Base-by-base conservation (phyloP, 306 rosid genomes). In the Myrica gale region DNA sequence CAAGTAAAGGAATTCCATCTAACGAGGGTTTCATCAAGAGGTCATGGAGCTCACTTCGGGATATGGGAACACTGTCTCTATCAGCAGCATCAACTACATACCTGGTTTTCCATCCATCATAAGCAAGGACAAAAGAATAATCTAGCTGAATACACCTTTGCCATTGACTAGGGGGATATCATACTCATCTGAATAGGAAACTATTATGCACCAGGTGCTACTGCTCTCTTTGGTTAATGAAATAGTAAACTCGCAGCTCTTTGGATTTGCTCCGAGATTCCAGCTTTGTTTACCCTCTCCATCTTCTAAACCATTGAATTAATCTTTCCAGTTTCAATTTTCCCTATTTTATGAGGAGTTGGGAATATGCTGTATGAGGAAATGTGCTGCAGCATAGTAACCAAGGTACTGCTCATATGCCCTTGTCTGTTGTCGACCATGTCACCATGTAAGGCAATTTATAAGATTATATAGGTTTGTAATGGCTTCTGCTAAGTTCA, bases 71-170 rank as follows among this genome's bases (percentile, higher is more conserved):
- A 46, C 91, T 88, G 82, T 95, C 97, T 85, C 98, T 88, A 70
- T 95, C 97, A 55, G 97, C 97, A 69, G 97, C 93, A 87, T 92
- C 97, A 76, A 92, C 97, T 53, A 90, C 97, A 53, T 92, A 92
- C 72, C 96, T 92, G 91, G 39, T 62, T 75, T 82, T 62, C 67
- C 72, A 84, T 75, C 72, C 76, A 78, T 74, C 76, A 77, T 7
- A 72, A 83, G 20, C 60, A 56, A 37, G 71, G 69, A 42, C 41
- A 69, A 42, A 58, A 44, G 69, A 47, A 44, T 65, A 52, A 56
- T 58, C n/a, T 44, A 43, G 77, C 11, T 19, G 57, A 78, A 56
- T 73, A 20, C 39, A 42, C 7, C 45, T 7, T 53, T 61, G 20
- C 16, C 67, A 69, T 71, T 50, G 48, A 39, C 67, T 32, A 69